These are phyloP conservation scores for Phoenix dactylifera DNA, from an alignment of 176 grass and related monocot genomes.

Conservation along the genomic window DNA sequence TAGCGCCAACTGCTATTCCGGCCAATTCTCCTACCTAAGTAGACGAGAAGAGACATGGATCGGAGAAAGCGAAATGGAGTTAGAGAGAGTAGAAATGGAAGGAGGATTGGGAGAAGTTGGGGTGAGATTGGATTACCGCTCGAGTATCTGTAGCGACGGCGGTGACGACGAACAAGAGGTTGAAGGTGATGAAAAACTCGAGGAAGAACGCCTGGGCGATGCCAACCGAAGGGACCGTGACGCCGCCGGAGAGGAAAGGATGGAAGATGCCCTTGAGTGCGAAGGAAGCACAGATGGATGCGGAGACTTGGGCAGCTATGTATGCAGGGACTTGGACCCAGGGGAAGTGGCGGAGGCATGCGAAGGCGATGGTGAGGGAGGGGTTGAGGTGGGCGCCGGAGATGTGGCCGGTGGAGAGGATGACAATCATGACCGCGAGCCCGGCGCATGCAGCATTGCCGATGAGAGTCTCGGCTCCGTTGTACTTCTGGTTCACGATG, in stretches of 20 bases:
- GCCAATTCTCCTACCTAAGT: conserved; percentile 72
- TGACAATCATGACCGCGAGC: conserved; percentile 66
- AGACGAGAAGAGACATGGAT: background rate
- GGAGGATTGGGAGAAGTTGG: too few species aligned
- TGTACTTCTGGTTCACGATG: conserved; percentile 98
- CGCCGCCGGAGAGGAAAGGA: conserved; percentile 89
- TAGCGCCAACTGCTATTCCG: conserved; percentile 73
- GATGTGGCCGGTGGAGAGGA: conserved; percentile 97
- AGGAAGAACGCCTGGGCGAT: conserved; percentile 89
- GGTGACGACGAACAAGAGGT: conserved; percentile 94
- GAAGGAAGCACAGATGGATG: conserved; percentile 77
- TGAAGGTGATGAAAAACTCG: conserved; percentile 97
- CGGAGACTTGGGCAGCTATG: conserved; percentile 66
- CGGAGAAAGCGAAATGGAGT: too few species aligned
- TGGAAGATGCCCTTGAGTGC: conserved; percentile 96
- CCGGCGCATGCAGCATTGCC: conserved; percentile 88
- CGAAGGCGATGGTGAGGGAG: conserved; percentile 91
- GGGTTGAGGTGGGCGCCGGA: conserved; percentile 93
- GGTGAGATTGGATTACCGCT: conserved; percentile 27
- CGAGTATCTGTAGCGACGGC: conserved; percentile 92
- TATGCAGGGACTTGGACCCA: conserved; percentile 89
- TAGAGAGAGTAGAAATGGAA: too few species aligned
- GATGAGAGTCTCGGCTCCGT: conserved; percentile 65
- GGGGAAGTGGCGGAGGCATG: conserved; percentile 83
- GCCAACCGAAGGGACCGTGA: conserved; percentile 77